Base-by-base conservation (phyloP, 768 basidiomycete genomes). In the Amanita subjunquillea region DNA sequence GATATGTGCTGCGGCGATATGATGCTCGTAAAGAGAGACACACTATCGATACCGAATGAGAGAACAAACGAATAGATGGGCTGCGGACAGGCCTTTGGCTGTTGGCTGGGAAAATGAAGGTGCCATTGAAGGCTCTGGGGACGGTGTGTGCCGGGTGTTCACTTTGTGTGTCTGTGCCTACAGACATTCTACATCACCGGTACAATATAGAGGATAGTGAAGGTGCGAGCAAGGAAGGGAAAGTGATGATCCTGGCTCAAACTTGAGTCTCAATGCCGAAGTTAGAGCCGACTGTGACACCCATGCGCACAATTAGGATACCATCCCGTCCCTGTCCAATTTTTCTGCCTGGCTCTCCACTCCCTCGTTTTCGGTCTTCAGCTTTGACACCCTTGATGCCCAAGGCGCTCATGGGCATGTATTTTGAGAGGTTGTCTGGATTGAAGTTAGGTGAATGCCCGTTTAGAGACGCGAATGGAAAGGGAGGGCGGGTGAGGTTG, bases 91-190 rank as follows among this genome's bases (percentile, higher is more conserved):
- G 62, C 75, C 42, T 94, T 93, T 65, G 84, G 86, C 6, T 87
- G 87, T 17, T 17, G 17, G 17, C 17, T 17, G 81, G 67, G 83
- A 61, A 73, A 88, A 58, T 69, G 91, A 58, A 72, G 90, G 54
- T 91, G 93, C 63, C 91, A 94, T 62, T 94, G 91, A 63, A 69
- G 91, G 55, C 69, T 94, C 4, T 94, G 91, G 64, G 91, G 91
- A 0, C 66, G 83, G 84, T 95, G 6, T 95, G 93, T 66, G 82
- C 82, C 15, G 65, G 67, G 4, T 95, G 93, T 67, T 93, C 91
- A 46, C 25, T 22, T 10, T 5, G 17, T 17, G 23, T 32, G 43
- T 23, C 12, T 39, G 41, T 17, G 36, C 36, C 27, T 54, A n/a
- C 42, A 95, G 91, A 89, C 86, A 0, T 94, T 94, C 67, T 87